Conservation (phyloP, 169 alveolate genomes). For the Nephromyces sp. region DNA sequence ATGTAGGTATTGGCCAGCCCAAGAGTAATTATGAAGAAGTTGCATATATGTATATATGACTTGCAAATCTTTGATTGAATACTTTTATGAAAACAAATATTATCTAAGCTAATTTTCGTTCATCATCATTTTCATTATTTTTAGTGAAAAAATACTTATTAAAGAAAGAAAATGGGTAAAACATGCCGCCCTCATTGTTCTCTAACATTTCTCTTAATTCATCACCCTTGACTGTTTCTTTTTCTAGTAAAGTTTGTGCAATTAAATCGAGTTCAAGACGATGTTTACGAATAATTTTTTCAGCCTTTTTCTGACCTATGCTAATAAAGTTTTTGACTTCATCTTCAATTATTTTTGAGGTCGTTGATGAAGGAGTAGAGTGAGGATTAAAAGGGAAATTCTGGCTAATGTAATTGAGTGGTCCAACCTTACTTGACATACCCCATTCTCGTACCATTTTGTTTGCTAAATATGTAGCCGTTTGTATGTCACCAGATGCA, state of each 20-base stretch:
- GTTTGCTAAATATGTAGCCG: constrained; percentile 75
- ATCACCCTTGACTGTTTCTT: constrained; percentile 71
- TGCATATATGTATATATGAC: no score
- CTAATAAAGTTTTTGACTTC: constrained; percentile 57
- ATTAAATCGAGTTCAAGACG: constrained; percentile 52
- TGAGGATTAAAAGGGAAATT: background rate
- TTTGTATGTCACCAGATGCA: constrained; percentile 76
- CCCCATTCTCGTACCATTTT: constrained; percentile 83
- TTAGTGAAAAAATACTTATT: no score
- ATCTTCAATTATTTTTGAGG: constrained; percentile 46
- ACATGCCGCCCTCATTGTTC: no score
- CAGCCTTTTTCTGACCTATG: constrained; percentile 61
- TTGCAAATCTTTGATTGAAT: no score
- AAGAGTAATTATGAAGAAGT: no score
- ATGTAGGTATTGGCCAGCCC: no score
- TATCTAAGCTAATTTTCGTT: no score
- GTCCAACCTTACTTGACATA: constrained; percentile 73
- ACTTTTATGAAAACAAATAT: no score
- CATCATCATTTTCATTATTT: no score
- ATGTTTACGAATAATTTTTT: constrained; percentile 55
- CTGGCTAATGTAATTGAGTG: constrained; percentile 45
- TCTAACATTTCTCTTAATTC: no score
- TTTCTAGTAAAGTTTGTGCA: constrained; percentile 58
- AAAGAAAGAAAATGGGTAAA: no score
- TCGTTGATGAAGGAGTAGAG: constrained; percentile 41